phyloP scores from a whole-genome alignment of 176 grass and related monocot genomes.

The Luzula sylvatica region DNA sequence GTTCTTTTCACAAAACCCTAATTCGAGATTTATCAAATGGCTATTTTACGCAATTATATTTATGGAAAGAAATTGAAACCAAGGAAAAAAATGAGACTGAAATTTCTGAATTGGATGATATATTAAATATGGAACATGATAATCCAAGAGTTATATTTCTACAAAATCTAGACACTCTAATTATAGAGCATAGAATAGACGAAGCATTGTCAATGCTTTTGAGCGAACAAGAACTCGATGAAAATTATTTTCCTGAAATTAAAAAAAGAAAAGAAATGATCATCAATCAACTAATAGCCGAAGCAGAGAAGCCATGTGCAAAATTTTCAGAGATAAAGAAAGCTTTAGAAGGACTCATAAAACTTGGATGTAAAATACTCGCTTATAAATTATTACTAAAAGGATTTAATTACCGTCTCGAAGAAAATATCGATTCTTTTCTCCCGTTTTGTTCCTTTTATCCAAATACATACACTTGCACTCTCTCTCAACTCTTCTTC shows the following conservation, averaged over 20 bases:
- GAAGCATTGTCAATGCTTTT: conserved; percentile 19
- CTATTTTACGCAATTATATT: neutral
- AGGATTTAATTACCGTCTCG: conserved; percentile 4
- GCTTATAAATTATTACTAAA: conserved; percentile 10
- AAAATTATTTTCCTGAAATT: conserved; percentile 8
- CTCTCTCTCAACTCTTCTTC: conserved; percentile 7
- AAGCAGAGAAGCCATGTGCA: neutral
- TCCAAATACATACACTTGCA: conserved; percentile 15
- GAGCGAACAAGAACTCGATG: neutral
- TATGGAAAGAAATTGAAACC: neutral
- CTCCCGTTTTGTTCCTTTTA: neutral
- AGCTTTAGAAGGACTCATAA: conserved; percentile 10
- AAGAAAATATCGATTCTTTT: neutral
- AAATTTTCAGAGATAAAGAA: conserved; percentile 2
- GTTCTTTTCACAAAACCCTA: neutral
- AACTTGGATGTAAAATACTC: neutral
- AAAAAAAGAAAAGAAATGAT: conserved; percentile 16
- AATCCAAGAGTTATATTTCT: neutral
- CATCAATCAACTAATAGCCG: neutral
- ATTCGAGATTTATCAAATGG: neutral
- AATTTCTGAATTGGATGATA: conserved; percentile 7
- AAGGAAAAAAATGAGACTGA: neutral
- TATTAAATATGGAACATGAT: conserved; percentile 1
- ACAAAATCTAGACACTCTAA: conserved; percentile 17
- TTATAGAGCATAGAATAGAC: conserved; percentile 5